Conservation (phyloP, 257 asterid genomes). For the Solanum lycopersicoides region DNA sequence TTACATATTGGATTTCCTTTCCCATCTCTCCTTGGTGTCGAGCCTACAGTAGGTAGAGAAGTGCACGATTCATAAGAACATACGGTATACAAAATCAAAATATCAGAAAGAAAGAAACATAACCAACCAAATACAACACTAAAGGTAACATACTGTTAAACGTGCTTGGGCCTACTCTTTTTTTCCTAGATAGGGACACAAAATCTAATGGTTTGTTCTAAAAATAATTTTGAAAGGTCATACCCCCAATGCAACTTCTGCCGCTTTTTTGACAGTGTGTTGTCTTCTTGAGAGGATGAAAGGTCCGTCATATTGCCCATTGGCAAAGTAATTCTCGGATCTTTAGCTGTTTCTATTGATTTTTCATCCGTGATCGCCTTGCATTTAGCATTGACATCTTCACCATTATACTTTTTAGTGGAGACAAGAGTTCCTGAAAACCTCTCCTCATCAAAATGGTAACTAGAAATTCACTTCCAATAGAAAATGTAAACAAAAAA, state of each 20-base stretch:
- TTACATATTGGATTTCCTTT: slow-evolving; percentile 87
- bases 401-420: slow-evolving; percentile 28
- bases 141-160: not conserved
- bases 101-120: not conserved
- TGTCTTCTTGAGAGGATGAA: slow-evolving; percentile 11
- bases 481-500: not conserved
- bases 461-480: not conserved
- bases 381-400: slow-evolving; percentile 3
- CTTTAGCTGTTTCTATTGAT: slow-evolving; percentile 8
- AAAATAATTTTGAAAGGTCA: not conserved
- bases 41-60: slow-evolving; percentile 33
- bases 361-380: slow-evolving; percentile 2
- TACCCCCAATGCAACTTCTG: slow-evolving; percentile 88
- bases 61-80: not conserved
- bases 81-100: not conserved
- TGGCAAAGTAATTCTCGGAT: slow-evolving; percentile 3
- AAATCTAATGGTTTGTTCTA: not conserved
- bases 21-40: slow-evolving; percentile 81
- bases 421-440: slow-evolving; percentile 23
- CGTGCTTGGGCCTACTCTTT: not conserved
- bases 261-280: slow-evolving; percentile 20
- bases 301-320: slow-evolving; percentile 4
- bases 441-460: not conserved
- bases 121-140: not conserved
- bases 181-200: not conserved